Conservation (phyloP, 1,284 basidiomycete genomes). For the Rhodotorula sp. region DNA sequence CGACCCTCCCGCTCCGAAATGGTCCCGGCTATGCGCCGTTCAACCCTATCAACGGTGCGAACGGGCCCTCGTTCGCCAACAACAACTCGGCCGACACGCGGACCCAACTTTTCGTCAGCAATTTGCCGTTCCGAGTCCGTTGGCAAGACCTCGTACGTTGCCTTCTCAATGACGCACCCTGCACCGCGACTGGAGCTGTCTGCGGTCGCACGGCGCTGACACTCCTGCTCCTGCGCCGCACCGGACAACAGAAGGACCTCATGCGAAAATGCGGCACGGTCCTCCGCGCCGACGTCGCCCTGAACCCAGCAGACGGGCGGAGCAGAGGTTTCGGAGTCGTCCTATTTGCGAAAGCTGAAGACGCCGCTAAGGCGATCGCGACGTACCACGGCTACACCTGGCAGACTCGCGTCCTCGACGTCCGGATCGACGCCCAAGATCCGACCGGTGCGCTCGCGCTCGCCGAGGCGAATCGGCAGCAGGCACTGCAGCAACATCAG, state of each 20-base stretch:
- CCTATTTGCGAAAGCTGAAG: conserved; percentile 49
- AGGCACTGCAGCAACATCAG: conserved; percentile 28
- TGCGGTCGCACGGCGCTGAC: no score
- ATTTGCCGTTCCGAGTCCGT: conserved; percentile 50
- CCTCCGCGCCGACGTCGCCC: conserved; percentile 49
- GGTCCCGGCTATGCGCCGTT: neutral
- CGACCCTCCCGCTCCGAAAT: neutral
- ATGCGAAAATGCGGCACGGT: conserved; percentile 52
- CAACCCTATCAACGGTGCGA: neutral
- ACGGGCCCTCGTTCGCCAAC: conserved; percentile 27
- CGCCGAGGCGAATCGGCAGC: conserved; percentile 42
- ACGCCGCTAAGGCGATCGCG: conserved; percentile 50
- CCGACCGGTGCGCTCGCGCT: conserved; percentile 45
- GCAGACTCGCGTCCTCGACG: conserved; percentile 46
- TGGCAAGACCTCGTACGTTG: conserved; percentile 49
- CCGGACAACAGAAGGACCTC: conserved; percentile 44
- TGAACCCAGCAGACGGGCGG: conserved; percentile 48
- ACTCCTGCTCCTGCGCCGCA: neutral
- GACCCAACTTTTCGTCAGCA: conserved; percentile 59
- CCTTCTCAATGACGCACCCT: no score
- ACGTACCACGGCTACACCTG: conserved; percentile 50
- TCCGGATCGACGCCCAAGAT: conserved; percentile 45
- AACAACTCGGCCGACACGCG: conserved; percentile 63
- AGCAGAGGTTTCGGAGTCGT: conserved; percentile 53
- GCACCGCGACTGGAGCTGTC: no score